A percentile compares a stretch with the other conserved stretches of the same genome.
Conservation (phyloP, 176 grass and related monocot genomes). For the Bonia amplexicaulis region DNA sequence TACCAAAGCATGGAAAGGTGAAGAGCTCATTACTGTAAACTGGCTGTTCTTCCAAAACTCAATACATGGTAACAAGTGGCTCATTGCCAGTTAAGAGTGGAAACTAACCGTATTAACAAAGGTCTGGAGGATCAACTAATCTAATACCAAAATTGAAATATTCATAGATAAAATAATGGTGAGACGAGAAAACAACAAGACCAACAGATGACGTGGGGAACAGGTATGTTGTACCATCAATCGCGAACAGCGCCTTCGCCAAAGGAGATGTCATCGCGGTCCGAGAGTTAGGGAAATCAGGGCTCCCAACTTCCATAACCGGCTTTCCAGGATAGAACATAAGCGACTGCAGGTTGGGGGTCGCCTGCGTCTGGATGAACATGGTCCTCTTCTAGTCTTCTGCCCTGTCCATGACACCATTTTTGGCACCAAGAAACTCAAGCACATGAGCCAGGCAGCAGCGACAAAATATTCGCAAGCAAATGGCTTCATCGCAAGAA, state of each 20-base stretch:
- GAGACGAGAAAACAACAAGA: neutral
- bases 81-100: neutral
- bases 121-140: neutral
- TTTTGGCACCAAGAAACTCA: neutral
- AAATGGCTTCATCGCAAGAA: neutral
- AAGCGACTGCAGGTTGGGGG: slow-evolving; percentile 82
- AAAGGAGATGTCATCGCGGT: slow-evolving; percentile 73
- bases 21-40: neutral
- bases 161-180: neutral
- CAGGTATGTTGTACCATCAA: slow-evolving; percentile 55
- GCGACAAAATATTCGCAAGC: neutral
- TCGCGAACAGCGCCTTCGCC: slow-evolving; percentile 71
- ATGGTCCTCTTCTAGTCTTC: slow-evolving; percentile 56
- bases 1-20: neutral
- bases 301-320: slow-evolving; percentile 94
- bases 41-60: neutral
- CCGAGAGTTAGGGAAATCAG: slow-evolving; percentile 86
- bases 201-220: neutral
- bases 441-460: neutral
- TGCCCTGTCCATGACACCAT: slow-evolving; percentile 50
- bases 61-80: neutral
- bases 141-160: neutral
- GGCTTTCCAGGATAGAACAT: slow-evolving; percentile 98
- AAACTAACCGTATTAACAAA: neutral
- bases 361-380: slow-evolving; percentile 95